These are phyloP conservation scores for Saccharomycopsis hybrid DNA, from an alignment of 1,139 yeast genomes.

Conservation along the genomic window DNA sequence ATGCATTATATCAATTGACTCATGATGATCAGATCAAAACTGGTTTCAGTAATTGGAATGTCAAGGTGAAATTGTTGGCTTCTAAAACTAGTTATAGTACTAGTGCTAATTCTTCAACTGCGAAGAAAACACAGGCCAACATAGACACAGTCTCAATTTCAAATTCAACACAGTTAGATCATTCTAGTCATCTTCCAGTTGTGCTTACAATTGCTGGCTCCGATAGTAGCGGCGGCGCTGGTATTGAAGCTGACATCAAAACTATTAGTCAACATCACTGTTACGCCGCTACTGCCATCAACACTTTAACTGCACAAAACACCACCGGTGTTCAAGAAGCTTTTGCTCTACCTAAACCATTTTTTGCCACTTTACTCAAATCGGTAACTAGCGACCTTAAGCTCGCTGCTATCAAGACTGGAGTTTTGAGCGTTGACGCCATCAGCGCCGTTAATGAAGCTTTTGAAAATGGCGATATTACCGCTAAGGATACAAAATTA, in stretches of 20 bases:
- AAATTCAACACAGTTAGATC: background rate
- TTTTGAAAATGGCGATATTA: slow-evolving; percentile 31
- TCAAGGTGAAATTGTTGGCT: no score
- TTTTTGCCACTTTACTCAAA: slow-evolving; percentile 42
- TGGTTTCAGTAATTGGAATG: no score
- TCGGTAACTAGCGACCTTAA: slow-evolving; percentile 59
- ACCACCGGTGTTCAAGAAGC: slow-evolving; percentile 52
- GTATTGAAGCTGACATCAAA: slow-evolving; percentile 87
- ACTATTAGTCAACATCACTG: slow-evolving; percentile 75
- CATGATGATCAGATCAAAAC: no score
- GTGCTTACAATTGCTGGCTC: slow-evolving; percentile 76
- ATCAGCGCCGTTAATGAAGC: slow-evolving; percentile 40
- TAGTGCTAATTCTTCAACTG: no score
- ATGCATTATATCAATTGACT: slow-evolving; percentile 31
- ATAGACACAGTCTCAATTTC: no score
- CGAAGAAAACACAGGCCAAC: no score
- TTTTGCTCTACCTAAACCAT: slow-evolving; percentile 39
- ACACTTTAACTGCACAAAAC: slow-evolving; percentile 84
- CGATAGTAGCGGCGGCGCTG: slow-evolving; percentile 93
- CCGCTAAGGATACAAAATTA: slow-evolving; percentile 29
- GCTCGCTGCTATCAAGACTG: slow-evolving; percentile 71
- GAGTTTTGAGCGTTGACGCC: slow-evolving; percentile 64
- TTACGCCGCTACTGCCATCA: slow-evolving; percentile 73
- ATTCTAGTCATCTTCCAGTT: background rate
- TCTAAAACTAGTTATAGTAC: no score